Percentiles rank a stretch among this genome's conserved stretches.
phyloP scores from a whole-genome alignment of 306 rosid genomes.

The Myrica gale region DNA sequence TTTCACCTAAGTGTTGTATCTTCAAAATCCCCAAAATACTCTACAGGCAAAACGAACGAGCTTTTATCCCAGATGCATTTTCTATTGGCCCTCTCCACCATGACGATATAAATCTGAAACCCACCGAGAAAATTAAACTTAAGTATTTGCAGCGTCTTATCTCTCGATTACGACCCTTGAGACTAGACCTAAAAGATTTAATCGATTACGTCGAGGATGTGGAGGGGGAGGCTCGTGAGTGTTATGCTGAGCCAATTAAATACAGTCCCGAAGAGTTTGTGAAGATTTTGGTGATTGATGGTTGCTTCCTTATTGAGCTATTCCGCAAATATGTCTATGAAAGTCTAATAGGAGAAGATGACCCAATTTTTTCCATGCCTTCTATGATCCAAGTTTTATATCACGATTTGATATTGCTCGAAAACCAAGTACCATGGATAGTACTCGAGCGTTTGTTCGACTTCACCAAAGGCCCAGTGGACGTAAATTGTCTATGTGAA shows the following conservation, averaged over 20 bases:
- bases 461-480: not conserved
- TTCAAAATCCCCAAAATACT: conserved; percentile 19
- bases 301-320: conserved; percentile 24
- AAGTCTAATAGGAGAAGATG: not conserved
- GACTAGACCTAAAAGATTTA: not conserved
- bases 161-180: not conserved
- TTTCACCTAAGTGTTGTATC: conserved; percentile 10
- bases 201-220: not conserved
- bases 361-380: not conserved
- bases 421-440: conserved; percentile 1
- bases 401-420: conserved; percentile 16
- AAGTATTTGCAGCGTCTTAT: not conserved
- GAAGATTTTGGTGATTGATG: conserved; percentile 29
- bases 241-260: conserved; percentile 4
- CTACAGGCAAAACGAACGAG: not conserved
- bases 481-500: no score
- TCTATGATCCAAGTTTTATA: not conserved
- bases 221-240: not conserved
- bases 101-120: not conserved
- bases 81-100: conserved; percentile 27
- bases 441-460: not conserved
- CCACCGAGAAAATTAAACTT: conserved; percentile 8
- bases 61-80: conserved; percentile 10
- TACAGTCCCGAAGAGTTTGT: not conserved
- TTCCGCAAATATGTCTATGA: not conserved